Percentiles rank a stretch among this genome's conserved stretches.
phyloP scores from a whole-genome alignment of 495 filamentous ascomycete genomes.

The Talaromyces borbonicus region DNA sequence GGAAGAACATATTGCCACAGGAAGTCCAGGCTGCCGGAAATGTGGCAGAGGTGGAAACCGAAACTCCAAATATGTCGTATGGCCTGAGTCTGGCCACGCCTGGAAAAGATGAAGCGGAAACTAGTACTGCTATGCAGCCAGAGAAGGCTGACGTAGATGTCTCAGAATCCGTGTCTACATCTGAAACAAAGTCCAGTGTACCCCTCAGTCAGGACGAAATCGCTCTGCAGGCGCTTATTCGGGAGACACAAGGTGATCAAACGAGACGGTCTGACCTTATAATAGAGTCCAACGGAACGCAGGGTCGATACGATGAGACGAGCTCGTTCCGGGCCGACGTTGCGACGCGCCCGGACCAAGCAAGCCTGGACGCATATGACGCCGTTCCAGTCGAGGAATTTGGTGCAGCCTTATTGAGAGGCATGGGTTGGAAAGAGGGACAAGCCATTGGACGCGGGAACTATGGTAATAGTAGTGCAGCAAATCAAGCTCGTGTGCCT shows the following conservation, averaged over 20 bases:
- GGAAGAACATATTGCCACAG: conserved; percentile 41
- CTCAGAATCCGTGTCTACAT: conserved; percentile 14
- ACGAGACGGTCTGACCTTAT: conserved; percentile 45
- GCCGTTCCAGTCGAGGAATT: conserved; percentile 90
- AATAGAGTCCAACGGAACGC: conserved; percentile 35
- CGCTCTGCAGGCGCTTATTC: conserved; percentile 68
- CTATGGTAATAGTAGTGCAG: conserved; percentile 22
- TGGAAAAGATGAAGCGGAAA: conserved; percentile 15
- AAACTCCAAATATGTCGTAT: conserved; percentile 31
- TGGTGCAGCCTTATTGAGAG: conserved; percentile 73
- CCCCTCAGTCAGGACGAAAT: conserved; percentile 59
- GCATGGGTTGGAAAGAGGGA: conserved; percentile 93
- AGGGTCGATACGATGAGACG: conserved; percentile 44
- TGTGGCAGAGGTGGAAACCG: conserved; percentile 26
- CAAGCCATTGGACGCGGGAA: conserved; percentile 53
- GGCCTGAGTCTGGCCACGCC: conserved; percentile 35
- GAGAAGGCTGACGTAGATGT: conserved; percentile 23
- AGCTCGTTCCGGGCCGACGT: conserved; percentile 60
- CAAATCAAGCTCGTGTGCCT: conserved; percentile 34
- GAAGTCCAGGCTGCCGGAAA: conserved; percentile 35
- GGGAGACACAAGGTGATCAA: conserved; percentile 41
- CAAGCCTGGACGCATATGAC: conserved; percentile 75
- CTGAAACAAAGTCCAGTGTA: conserved; percentile 10
- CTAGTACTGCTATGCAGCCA: no score
- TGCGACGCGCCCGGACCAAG: conserved; percentile 59